Percentiles rank a stretch among this genome's conserved stretches.
phyloP scores from a whole-genome alignment of 768 basidiomycete genomes.

The Tricholoma sp. region DNA sequence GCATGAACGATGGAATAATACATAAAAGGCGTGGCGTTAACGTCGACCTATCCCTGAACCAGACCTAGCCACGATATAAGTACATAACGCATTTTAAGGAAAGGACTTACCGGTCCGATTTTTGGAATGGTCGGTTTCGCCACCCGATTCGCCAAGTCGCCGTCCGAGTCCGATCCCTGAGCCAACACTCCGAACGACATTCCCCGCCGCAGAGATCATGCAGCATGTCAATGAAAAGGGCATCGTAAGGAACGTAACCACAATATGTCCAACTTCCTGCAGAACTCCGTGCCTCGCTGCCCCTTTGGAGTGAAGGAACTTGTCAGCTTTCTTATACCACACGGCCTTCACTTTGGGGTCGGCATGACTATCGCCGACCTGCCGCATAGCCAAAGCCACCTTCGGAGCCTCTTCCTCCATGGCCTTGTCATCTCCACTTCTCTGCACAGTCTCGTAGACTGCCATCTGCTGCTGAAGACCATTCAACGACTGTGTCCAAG shows the following conservation, averaged over 20 bases:
- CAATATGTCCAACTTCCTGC: not conserved
- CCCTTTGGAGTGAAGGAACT: conserved; percentile 5
- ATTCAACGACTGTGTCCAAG: no score
- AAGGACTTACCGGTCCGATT: no score
- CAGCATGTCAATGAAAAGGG: not conserved
- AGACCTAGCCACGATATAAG: no score
- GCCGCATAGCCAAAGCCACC: conserved; percentile 9
- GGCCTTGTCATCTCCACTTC: conserved; percentile 1
- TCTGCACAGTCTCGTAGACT: no score
- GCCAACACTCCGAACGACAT: not conserved
- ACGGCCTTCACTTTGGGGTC: conserved; percentile 1
- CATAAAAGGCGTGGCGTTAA: no score
- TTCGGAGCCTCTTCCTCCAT: conserved; percentile 4
- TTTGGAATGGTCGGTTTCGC: no score
- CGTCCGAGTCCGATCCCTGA: no score
- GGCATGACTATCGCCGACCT: conserved; percentile 8
- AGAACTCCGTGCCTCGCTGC: not conserved
- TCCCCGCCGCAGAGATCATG: not conserved
- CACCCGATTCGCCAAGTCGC: no score
- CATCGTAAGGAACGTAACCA: not conserved
- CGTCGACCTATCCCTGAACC: no score
- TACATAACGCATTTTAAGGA: no score
- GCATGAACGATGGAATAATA: no score
- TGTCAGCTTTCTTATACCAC: conserved; percentile 8
- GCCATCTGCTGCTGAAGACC: no score